Base-by-base conservation (phyloP, 75 land plant genomes). In the Picea glauca region DNA sequence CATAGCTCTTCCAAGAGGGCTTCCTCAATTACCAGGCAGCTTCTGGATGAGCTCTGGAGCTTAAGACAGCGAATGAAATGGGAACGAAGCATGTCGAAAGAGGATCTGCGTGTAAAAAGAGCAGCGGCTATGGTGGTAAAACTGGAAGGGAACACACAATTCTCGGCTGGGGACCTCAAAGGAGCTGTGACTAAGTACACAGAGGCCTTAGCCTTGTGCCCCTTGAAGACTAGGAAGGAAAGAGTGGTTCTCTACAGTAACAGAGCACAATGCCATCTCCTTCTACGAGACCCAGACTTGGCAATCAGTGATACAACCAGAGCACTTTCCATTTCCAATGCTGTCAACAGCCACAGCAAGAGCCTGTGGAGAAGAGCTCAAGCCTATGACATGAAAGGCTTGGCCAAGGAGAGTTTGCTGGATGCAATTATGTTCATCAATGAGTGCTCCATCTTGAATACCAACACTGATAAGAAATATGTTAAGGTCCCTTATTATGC, bases 331-430 rank as follows among this genome's bases (percentile, higher is more conserved):
- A 65, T 91, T 26, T 77, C 86, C 57, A 77, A 58, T 35, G 90
- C 92, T 13, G 75, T 77, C 56, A 93, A 91, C 76, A 72, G 83
- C 15, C 94, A 91, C 68, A 46, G 77, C 31, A 93, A 87, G 80
- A 91, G 94, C 78, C 81, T 93, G 54, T 93, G 96, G 96, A 84
- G 94, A 76, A 82, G 96, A 79, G 76, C 96, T 58, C 92, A 93
- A 80, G 96, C 96, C 26, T 93, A 93, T 80, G 94, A 93, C 75
- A 86, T 87, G 87, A 82, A 83, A 68, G 92, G 92, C 11, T 68
- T 88, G 81, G 81, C 89, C 17, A 91, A 85, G 78, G 96, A 93
- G 77, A 93, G 96, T 87, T 87, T 91, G 62, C 70, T 91, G 78
- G 96, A 93, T 43, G 87, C 87, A 58, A 74, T 93, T 30, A 82